Conservation (phyloP, 805 yeast genomes). For the Metschnikowia sp. region DNA sequence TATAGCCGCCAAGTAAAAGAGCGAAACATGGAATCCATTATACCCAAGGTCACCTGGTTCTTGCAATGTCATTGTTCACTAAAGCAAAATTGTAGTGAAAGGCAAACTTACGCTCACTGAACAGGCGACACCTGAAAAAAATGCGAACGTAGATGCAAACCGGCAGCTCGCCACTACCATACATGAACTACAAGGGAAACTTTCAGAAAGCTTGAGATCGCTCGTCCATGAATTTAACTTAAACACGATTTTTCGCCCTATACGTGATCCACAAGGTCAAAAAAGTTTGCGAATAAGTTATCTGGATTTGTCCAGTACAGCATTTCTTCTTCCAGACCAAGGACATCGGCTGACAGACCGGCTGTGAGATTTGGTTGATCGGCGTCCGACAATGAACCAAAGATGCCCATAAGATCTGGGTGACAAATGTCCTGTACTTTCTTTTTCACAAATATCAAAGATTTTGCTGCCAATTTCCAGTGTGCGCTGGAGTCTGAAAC, state of each 20-base stretch:
- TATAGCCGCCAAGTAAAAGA: constrained; percentile 77
- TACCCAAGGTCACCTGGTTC: constrained; percentile 19
- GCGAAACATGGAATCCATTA: constrained; percentile 30
- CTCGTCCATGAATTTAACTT: too few species aligned
- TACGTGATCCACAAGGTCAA: constrained; percentile 13
- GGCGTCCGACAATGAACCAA: constrained; percentile 5
- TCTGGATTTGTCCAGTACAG: constrained; percentile 13
- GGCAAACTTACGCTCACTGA: not conserved
- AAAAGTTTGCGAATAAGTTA: constrained; percentile 15
- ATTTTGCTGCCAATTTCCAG: constrained; percentile 19
- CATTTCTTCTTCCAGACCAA: constrained; percentile 9
- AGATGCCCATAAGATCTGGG: constrained; percentile 7
- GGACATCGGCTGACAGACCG: constrained; percentile 6
- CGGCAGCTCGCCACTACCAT: not conserved
- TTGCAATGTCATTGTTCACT: constrained; percentile 5
- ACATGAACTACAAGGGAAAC: too few species aligned
- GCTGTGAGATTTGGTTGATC: constrained; percentile 5
- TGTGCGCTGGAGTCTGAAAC: constrained; percentile 14
- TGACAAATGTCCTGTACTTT: constrained; percentile 9
- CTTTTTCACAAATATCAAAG: constrained; percentile 12
- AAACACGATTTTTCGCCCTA: not conserved
- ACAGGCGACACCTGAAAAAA: not conserved
- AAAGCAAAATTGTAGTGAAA: constrained; percentile 1
- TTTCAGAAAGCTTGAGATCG: too few species aligned
- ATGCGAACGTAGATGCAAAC: not conserved